Base-by-base conservation (phyloP, 2,329 filamentous ascomycete species). In the Aspergillus hortae region DNA sequence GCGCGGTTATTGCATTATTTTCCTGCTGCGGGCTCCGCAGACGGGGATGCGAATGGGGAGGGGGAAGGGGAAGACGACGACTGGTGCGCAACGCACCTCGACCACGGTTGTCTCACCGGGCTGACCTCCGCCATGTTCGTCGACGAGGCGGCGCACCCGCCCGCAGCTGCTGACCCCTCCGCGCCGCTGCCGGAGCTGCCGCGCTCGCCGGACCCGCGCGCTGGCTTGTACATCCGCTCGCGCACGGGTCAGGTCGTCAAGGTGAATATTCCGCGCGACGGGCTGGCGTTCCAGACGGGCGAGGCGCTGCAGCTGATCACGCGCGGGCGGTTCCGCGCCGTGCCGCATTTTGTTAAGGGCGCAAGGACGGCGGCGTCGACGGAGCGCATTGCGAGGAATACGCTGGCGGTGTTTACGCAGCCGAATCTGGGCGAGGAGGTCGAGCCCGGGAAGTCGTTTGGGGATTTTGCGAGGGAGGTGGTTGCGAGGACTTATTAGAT, bases 61-160 rank as follows among this genome's bases (percentile, higher is more conserved):
- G 46, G 56, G 1, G 51, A 50, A 0, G 55, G 74, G 15, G 83
- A 88, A n/a, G 83, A 88, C 67, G 87, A 96, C 70, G 89, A 95
- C 73, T 99, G 94, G 94, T 99, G 92, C 70, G 89, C 91, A 7
- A 78, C 75, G 2, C 76, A 79, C 55, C 53, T 94, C 51, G 92
- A 97, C 70, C 91, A 96, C 64, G 91, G 94, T 41, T 97, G 92
- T 67, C 80, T 99, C 30, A 99, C 94, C 0, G 92, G 92, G 12
- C 79, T 99, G 32, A 99, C 94, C 0, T 92, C 88, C 2, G 92
- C 92, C 60, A 96, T 97, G 91, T 97, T 95, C 70, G 81, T 97
- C 56, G 90, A 97, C 66, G 92, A 97, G 74, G 73, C 74, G 0
- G 67, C 67, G 9, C 63, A 75, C 25, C 57, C 58, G 14, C 62